Conservation (phyloP, 176 grass and related monocot species). For the Zoysia pacifica region DNA sequence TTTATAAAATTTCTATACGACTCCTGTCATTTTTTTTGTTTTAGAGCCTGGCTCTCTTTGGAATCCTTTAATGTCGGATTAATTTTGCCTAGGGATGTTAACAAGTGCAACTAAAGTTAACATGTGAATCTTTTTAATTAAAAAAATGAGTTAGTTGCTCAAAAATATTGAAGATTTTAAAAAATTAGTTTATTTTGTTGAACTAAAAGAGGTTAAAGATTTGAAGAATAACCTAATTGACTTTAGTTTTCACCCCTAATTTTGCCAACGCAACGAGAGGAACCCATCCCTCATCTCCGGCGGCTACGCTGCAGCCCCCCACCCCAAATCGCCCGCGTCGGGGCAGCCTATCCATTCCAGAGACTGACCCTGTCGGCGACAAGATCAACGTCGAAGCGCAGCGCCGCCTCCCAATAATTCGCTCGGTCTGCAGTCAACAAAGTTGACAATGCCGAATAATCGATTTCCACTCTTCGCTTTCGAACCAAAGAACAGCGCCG, state of each 20-base stretch:
- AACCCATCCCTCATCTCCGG: background rate
- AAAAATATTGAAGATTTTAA: too few species aligned
- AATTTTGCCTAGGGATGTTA: too few species aligned
- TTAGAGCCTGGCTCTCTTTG: too few species aligned
- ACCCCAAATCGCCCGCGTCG: background rate
- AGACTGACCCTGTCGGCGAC: background rate
- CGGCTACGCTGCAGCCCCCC: background rate
- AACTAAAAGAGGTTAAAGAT: too few species aligned
- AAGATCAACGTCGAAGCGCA: background rate
- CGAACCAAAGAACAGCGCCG: background rate
- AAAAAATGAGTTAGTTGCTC: too few species aligned
- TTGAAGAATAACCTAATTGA: too few species aligned
- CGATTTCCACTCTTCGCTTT: background rate
- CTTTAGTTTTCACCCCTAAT: background rate
- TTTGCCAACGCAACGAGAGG: background rate
- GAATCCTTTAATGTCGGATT: too few species aligned
- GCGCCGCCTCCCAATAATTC: constrained; percentile 10
- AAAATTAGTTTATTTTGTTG: too few species aligned
- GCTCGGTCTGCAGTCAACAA: background rate
- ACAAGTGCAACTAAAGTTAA: too few species aligned
- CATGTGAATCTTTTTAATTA: too few species aligned
- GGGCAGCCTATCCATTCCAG: background rate
- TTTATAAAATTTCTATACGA: too few species aligned
- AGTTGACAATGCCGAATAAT: constrained; percentile 12
- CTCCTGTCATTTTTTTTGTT: too few species aligned